Percentiles rank a stretch among this genome's conserved stretches.
phyloP scores from a whole-genome alignment of 1,284 basidiomycete species.

The Boletus semigastroideus region DNA sequence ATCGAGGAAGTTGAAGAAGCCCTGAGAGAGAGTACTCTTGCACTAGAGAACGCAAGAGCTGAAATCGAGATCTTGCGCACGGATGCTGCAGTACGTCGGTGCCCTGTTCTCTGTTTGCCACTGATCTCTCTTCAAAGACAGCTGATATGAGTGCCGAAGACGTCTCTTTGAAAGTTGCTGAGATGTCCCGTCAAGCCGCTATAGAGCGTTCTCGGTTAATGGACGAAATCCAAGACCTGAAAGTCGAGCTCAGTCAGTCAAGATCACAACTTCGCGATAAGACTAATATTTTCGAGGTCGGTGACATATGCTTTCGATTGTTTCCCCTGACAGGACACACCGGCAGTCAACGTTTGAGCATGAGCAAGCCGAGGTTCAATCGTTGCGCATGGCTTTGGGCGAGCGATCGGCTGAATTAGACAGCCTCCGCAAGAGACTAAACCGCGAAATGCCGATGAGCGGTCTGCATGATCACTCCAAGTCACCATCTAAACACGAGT shows the following conservation, averaged over 20 bases:
- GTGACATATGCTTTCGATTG: conserved; percentile 18
- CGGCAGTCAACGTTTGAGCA: conserved; percentile 41
- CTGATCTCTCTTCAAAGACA: conserved; percentile 22
- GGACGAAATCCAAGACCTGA: conserved; percentile 54
- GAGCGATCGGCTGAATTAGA: conserved; percentile 55
- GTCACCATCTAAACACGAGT: conserved; percentile 50
- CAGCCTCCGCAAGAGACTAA: conserved; percentile 51
- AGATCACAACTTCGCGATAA: conserved; percentile 7
- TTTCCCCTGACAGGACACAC: conserved; percentile 19
- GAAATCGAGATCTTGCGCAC: conserved; percentile 85
- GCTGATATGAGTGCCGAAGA: conserved; percentile 29
- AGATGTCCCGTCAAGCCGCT: conserved; percentile 42
- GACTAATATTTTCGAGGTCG: conserved; percentile 13
- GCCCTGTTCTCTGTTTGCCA: neutral
- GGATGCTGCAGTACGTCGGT: conserved; percentile 68
- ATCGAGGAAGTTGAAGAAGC: conserved; percentile 87
- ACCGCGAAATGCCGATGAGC: conserved; percentile 54
- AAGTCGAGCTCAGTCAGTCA: conserved; percentile 39
- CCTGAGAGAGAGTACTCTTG: conserved; percentile 82
- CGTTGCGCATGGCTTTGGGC: conserved; percentile 39
- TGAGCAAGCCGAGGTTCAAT: conserved; percentile 40
- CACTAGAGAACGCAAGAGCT: conserved; percentile 87
- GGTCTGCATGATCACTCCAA: conserved; percentile 35
- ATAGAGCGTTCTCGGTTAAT: conserved; percentile 47
- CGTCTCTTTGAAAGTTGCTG: conserved; percentile 36